These are phyloP conservation scores for Coprinopsis strossmayeri DNA, from an alignment of 768 basidiomycete genomes.

Conservation along the genomic window DNA sequence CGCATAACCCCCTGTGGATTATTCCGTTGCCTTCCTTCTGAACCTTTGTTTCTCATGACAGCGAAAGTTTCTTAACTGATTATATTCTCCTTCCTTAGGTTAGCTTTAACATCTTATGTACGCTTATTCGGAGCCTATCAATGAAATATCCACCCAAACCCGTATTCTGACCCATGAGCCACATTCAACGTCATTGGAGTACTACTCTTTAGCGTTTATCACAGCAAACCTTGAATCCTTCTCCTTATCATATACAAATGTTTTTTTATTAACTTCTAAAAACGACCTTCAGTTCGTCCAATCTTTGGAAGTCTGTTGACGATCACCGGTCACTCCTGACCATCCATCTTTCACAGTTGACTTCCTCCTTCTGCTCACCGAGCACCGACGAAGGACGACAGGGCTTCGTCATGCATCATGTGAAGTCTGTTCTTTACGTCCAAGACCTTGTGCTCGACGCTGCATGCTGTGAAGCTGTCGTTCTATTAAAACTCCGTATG, in stretches of 20 bases:
- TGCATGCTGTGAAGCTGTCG: background rate
- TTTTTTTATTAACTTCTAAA: too few species aligned
- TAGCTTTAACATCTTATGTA: background rate
- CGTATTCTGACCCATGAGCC: too few species aligned
- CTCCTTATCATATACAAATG: too few species aligned
- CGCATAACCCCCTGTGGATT: constrained; percentile 46
- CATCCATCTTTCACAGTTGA: background rate
- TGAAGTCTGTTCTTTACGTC: too few species aligned
- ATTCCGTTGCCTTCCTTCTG: constrained; percentile 65
- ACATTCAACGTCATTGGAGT: too few species aligned
- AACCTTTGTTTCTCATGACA: constrained; percentile 16
- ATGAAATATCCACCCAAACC: too few species aligned
- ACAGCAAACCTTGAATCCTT: too few species aligned
- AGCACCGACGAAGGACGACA: background rate
- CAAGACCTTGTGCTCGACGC: background rate
- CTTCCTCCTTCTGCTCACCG: background rate
- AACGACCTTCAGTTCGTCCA: too few species aligned
- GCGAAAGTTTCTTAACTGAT: background rate
- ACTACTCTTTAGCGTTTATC: too few species aligned
- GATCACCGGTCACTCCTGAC: too few species aligned
- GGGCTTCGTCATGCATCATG: too few species aligned
- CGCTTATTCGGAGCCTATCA: too few species aligned
- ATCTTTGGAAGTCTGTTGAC: background rate
- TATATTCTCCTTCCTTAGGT: background rate
- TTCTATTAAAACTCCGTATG: background rate